phyloP scores from a whole-genome alignment of 768 basidiomycete species.

The Termitomyces sp. region DNA sequence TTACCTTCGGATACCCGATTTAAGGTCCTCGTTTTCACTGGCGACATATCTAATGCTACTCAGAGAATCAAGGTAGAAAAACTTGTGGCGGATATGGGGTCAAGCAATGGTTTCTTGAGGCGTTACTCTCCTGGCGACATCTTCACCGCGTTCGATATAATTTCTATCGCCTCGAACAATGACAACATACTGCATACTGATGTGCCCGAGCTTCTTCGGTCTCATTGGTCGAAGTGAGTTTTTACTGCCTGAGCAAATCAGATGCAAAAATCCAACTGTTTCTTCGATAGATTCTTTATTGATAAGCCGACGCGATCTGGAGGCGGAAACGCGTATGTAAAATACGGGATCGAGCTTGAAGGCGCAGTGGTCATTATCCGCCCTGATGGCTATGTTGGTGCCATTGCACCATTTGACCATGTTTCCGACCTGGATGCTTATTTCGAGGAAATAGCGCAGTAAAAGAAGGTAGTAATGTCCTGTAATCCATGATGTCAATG shows the following conservation, averaged over 20 bases:
- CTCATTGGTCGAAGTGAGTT: conserved; percentile 58
- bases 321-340: conserved; percentile 51
- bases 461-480: neutral
- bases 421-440: conserved; percentile 35
- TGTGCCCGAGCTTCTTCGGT: conserved; percentile 38
- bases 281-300: conserved; percentile 45
- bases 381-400: conserved; percentile 63
- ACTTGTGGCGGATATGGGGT: conserved; percentile 27
- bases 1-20: conserved; percentile 46
- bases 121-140: conserved; percentile 24
- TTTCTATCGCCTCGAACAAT: conserved; percentile 30
- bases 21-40: conserved; percentile 50
- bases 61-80: conserved; percentile 23
- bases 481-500: neutral
- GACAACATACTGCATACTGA: conserved; percentile 39
- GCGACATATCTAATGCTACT: conserved; percentile 28
- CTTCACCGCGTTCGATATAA: conserved; percentile 35
- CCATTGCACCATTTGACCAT: conserved; percentile 44
- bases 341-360: conserved; percentile 42
- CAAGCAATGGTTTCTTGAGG: conserved; percentile 19
- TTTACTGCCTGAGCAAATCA: neutral
- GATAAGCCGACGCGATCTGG: conserved; percentile 39
- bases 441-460: conserved; percentile 38
- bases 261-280: neutral
- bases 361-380: conserved; percentile 53